These are phyloP conservation scores for Collariella sp. DNA, from an alignment of 495 filamentous ascomycete genomes.

Conservation along the genomic window DNA sequence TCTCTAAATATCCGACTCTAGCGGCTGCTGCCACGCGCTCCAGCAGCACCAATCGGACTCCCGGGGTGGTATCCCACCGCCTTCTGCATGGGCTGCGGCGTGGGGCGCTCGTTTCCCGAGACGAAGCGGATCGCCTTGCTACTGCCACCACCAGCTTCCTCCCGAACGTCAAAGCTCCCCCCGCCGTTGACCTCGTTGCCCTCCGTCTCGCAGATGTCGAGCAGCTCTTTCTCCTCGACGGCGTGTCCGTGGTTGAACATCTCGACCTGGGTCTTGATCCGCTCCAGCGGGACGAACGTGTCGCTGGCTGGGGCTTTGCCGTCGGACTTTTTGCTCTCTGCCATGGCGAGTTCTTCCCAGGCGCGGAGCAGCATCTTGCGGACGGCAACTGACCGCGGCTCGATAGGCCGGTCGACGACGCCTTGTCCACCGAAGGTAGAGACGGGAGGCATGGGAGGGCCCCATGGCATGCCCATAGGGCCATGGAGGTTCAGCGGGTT, in stretches of 20 bases:
- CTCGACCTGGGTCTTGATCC: slow-evolving; percentile 59
- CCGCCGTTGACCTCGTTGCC: slow-evolving; percentile 83
- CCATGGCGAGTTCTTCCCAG: slow-evolving; percentile 37
- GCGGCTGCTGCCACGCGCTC: slow-evolving; percentile 7
- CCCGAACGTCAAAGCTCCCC: slow-evolving; percentile 63
- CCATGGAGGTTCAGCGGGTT: slow-evolving; percentile 6
- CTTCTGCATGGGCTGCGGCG: slow-evolving; percentile 23
- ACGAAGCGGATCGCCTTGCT: slow-evolving; percentile 56
- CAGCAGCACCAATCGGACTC: slow-evolving; percentile 39
- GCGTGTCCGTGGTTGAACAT: slow-evolving; percentile 50
- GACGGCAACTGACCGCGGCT: slow-evolving; percentile 36
- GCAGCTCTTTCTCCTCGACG: slow-evolving; percentile 61
- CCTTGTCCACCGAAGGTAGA: slow-evolving; percentile 26
- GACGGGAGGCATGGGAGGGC: slow-evolving; percentile 12
- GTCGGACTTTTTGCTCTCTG: slow-evolving; percentile 25
- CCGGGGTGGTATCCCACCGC: slow-evolving; percentile 43
- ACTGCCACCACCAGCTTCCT: slow-evolving; percentile 31
- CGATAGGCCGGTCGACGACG: slow-evolving; percentile 21
- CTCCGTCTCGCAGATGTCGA: slow-evolving; percentile 87
- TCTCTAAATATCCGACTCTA: slow-evolving; percentile 1
- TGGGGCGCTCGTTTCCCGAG: slow-evolving; percentile 32
- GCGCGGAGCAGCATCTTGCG: slow-evolving; percentile 43
- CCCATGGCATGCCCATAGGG: slow-evolving; percentile 21
- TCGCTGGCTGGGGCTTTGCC: slow-evolving; percentile 26
- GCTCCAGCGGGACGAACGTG: slow-evolving; percentile 58